Conservation (phyloP, 176 grass and related monocot genomes). For the Triticum turgidum region DNA sequence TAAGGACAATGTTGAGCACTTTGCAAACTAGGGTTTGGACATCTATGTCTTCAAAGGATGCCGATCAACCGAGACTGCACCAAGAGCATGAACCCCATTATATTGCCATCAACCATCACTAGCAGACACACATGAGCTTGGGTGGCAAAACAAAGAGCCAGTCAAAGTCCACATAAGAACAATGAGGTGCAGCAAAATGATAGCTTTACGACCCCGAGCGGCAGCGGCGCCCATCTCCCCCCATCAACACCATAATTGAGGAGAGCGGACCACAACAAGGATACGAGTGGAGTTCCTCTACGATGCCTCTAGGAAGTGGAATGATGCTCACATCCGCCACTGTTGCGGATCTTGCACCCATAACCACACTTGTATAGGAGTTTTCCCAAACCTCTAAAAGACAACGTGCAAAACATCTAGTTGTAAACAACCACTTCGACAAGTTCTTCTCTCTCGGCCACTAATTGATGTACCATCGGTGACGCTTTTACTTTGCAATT, state of each 20-base stretch:
- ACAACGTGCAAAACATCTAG: no score
- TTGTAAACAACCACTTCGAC: no score
- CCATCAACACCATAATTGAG: no score
- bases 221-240: neutral
- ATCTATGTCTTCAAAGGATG: no score
- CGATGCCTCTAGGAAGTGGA: no score
- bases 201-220: neutral
- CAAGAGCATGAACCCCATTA: neutral
- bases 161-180: neutral
- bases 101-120: neutral
- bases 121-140: neutral
- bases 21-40: no score
- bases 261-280: no score
- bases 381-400: no score
- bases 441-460: neutral
- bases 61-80: neutral
- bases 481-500: neutral
- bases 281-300: no score
- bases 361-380: no score
- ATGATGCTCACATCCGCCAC: no score
- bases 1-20: no score
- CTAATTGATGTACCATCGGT: neutral
- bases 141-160: neutral
- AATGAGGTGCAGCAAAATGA: neutral
- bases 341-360: neutral